Percentiles rank a stretch among this genome's conserved stretches.
These are phyloP conservation scores for Ascochyta fabae DNA, from an alignment of 2,329 filamentous ascomycete genomes.

Conservation along the genomic window DNA sequence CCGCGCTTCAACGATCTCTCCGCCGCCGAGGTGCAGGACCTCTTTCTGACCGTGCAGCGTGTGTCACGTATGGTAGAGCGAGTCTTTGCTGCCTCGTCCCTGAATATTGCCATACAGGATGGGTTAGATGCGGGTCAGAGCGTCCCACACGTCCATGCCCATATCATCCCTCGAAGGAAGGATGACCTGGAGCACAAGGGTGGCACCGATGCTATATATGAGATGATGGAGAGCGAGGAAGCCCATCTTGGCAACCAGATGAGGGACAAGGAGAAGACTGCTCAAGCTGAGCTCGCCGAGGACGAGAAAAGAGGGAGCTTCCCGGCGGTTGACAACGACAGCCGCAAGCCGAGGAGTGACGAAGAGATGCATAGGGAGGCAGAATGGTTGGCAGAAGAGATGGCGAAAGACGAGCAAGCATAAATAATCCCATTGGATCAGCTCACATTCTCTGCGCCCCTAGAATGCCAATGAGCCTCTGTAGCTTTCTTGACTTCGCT, in stretches of 20 bases:
- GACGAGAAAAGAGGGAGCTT: slow-evolving; percentile 61
- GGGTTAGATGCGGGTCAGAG: slow-evolving; percentile 90
- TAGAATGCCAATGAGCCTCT: too few relatives aligned
- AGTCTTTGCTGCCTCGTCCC: slow-evolving; percentile 70
- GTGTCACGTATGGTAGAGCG: slow-evolving; percentile 77
- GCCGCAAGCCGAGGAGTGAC: slow-evolving; percentile 67
- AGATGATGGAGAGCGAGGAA: slow-evolving; percentile 80
- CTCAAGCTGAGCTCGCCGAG: slow-evolving; percentile 30
- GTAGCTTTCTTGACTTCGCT: not conserved
- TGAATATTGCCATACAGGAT: slow-evolving; percentile 97
- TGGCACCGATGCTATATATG: slow-evolving; percentile 78
- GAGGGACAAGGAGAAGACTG: slow-evolving; percentile 62
- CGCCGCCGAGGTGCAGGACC: slow-evolving; percentile 74
- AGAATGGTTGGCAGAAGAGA: slow-evolving; percentile 65
- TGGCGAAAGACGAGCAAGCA: slow-evolving; percentile 52
- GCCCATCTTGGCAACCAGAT: slow-evolving; percentile 80
- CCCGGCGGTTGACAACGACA: slow-evolving; percentile 71
- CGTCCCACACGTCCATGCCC: slow-evolving; percentile 90
- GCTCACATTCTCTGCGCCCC: too few relatives aligned
- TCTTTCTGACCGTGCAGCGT: slow-evolving; percentile 85
- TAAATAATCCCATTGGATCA: not conserved
- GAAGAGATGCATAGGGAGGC: slow-evolving; percentile 85
- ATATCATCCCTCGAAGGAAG: slow-evolving; percentile 78
- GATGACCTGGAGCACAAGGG: slow-evolving; percentile 64
- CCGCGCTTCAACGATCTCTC: slow-evolving; percentile 78